Evolutionary conservation across 352 stramenopile species (phyloP), one percentile per base, ranked within the genome.

Genomic region (Phytopythium aichiense): DNA sequence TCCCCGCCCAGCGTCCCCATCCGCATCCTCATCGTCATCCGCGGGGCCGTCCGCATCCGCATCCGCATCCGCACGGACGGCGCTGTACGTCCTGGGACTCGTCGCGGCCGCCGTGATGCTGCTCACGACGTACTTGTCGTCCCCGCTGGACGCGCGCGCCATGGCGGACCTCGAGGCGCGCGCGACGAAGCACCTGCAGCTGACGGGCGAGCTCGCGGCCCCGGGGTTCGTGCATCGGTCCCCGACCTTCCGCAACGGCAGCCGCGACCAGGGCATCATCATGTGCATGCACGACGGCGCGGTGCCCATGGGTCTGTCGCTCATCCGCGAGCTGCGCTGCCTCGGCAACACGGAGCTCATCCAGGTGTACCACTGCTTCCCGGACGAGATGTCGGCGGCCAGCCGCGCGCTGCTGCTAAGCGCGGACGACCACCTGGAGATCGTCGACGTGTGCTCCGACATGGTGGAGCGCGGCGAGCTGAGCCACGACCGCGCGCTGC

Each of bases 361-460:
- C 40, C 73, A 81, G 61, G 55, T 79, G 63, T n/a, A n/a, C n/a
- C n/a, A n/a, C n/a, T n/a, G n/a, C n/a, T n/a, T n/a, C n/a, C n/a
- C n/a, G n/a, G n/a, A 72, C n/a, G 73, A 81, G 64, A 61, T 81
- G 51, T 75, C 71, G 18, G 60, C 65, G 22, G n/a, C 50, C 12
- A 72, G 60, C 0, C 67, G 57, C 3, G 58, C 43, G n/a, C 57
- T 76, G 35, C 58, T 75, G 46, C 38, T 74, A 7, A 63, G 58
- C 33, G 45, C 40, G 18, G 69, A 77, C 49, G 33, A 61, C 20
- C 65, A 62, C 30, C 49, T 83, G 8, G 71, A 83, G 64, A 74
- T 86, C 58, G 71, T 83, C 52, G 74, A 86, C 49, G 76, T 80
- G 31, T 86, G 76, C 62, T 60, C 61, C 33, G 69, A 74, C 50